Evolutionary conservation across 192 early-diverging fungal genomes (phyloP).

Genomic region (Coemansia sp.): DNA sequence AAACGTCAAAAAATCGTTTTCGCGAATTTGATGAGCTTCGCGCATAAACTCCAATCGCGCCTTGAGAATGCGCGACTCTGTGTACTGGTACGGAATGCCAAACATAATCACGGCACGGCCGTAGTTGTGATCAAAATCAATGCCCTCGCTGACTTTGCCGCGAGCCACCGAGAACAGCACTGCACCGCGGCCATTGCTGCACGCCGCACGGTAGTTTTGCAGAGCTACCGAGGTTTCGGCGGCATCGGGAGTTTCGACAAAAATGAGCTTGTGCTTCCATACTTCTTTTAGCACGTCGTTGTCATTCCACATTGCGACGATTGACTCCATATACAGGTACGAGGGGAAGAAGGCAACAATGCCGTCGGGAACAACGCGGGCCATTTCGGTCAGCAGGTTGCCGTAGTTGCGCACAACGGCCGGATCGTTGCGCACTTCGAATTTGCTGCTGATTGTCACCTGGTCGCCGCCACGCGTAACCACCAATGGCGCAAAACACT

Average conservation of each 20-base stretch:
- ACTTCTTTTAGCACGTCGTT: slow-evolving; percentile 93
- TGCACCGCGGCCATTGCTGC: slow-evolving; percentile 98
- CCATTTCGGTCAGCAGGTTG: slow-evolving; percentile 91
- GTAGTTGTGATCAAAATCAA: slow-evolving; percentile 99
- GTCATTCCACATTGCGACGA: slow-evolving; percentile 98
- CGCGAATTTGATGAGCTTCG: slow-evolving; percentile 89
- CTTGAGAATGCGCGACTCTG: slow-evolving; percentile 91
- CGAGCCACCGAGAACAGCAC: slow-evolving; percentile 96
- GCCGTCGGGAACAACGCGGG: slow-evolving; percentile 93
- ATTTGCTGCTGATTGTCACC: slow-evolving; percentile 95
- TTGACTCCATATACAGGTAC: slow-evolving; percentile 98
- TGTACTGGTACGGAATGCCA: slow-evolving; percentile 99
- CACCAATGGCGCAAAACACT: slow-evolving; percentile 95
- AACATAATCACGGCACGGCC: slow-evolving; percentile 99
- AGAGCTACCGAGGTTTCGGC: slow-evolving; percentile 94
- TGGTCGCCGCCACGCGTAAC: slow-evolving; percentile 98
- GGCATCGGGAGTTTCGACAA: slow-evolving; percentile 98
- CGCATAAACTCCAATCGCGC: slow-evolving; percentile 94
- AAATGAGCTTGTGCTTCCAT: slow-evolving; percentile 97
- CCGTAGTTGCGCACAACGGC: slow-evolving; percentile 99
- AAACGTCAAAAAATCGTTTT: slow-evolving; percentile 99
- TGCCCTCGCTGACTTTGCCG: slow-evolving; percentile 99
- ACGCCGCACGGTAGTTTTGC: slow-evolving; percentile 91
- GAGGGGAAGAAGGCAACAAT: slow-evolving; percentile 98
- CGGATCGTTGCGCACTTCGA: slow-evolving; percentile 97